Evolutionary conservation across 1,139 yeast genomes (phyloP), one percentile per base, ranked within the genome.

Genomic region (Wickerhamomyces sp.): DNA sequence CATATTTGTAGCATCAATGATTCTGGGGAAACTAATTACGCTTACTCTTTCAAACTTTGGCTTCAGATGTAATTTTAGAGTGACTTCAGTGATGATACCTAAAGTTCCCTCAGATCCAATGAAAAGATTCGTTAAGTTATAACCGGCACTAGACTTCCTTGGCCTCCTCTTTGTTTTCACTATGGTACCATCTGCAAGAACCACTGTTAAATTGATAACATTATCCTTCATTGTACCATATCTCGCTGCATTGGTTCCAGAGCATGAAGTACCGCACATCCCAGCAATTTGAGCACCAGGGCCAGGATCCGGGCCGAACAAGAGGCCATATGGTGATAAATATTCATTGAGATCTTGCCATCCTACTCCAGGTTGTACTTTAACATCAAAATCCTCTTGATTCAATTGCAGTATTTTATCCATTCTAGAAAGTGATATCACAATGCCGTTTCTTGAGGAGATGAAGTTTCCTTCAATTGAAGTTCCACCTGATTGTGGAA

Each of bases 401-500:
- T 80, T 76, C 26, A 81, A 59, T 15, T 63, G 63, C 5, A 81
- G 28, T 18, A 81, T 67, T 35, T 71, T 59, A 56, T 76, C 71
- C 86, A 82, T 77, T 17, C 48, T 38, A 1, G 74, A 61, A 35
- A 81, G 59, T 49, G 81, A 85, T 12, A 81, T 44, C 14, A 79
- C 72, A 35, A 82, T 65, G n/a, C 54, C 54, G 27, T 47, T 44
- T 2, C 89, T 86, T 0, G 81, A 78, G 42, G 88, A 67, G 57
- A 83, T 79, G 55, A 77, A 81, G 47, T 85, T 90, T 8, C 95
- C 95, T 60, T 86, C 95, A 24, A 86, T 65, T 0, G 94, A 82
- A 0, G 95, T 86, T 43, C 89, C 83, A 0, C 95, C 95, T 2
- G 89, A 80, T 54, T 72, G 81, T 7, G 95, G 89, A 18, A 84